Base-by-base conservation (phyloP, 306 rosid species). In the Cucurbita ficifolia region DNA sequence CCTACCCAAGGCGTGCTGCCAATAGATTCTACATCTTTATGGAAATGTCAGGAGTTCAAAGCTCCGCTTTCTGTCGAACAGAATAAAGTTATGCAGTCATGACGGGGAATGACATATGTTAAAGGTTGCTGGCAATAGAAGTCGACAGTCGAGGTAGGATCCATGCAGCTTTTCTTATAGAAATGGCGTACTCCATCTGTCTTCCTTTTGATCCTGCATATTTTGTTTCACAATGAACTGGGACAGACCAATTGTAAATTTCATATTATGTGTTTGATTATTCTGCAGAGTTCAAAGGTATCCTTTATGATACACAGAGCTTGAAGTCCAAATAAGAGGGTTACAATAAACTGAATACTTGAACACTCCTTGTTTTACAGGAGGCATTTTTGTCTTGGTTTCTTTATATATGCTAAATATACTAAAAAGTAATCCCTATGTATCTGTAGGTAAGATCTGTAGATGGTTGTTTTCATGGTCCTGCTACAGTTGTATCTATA, bases 41-140 rank as follows among this genome's bases (percentile, higher is more conserved):
- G 98, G 95, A 89, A 92, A 83, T 92, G 92, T 88, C 92, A 89
- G 84, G 92, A 85, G 78, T 84, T 86, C 78, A 84, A 89, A 55
- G 84, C 84, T 68, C 87, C 89, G 7, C 84, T 83, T n/a, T 88
- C 95, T 85, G 85, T 85, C 83, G 86, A 89, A 78, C 92, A 80
- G 70, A 87, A 87, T 78, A 87, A 89, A 83, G 90, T 82, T 65
- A 78, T 86, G 88, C 96, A 86, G 83, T 89, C 89, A 76, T 92
- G 81, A 77, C 76, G 43, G 65, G 76, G 79, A 68, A 75, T 50
- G 76, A 78, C 77, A 60, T 77, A 77, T 64, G 79, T 70, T 65
- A 86, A 72, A 46, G 80, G 84, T 68, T 79, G 68, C 64, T 57
- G 51, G 79, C 64, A 73, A 79, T 83, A 89, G 84, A 68, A 85